Conservation (phyloP, 805 yeast genomes). For the Schwanniomyces polymorphus region DNA sequence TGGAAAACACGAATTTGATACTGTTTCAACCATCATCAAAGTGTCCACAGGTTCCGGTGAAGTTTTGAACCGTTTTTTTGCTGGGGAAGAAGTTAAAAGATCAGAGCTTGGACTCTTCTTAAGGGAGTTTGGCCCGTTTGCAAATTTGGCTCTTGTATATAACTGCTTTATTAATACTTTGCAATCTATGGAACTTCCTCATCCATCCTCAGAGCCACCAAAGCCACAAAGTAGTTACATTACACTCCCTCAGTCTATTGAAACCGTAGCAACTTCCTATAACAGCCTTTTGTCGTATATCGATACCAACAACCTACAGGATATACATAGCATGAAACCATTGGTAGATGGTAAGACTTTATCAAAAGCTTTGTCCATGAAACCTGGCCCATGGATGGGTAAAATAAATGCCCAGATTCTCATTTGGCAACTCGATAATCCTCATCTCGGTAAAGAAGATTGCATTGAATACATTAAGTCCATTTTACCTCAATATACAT, state of each 20-base stretch:
- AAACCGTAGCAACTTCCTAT: conserved; percentile 17
- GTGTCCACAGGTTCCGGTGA: conserved; percentile 18
- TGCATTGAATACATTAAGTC: conserved; percentile 46
- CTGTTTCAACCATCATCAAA: conserved; percentile 45
- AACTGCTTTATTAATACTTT: conserved; percentile 34
- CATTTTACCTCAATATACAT: conserved; percentile 14
- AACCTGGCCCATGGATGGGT: conserved; percentile 89
- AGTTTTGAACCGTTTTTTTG: conserved; percentile 17
- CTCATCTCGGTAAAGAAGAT: conserved; percentile 52
- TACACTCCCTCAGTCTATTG: neutral
- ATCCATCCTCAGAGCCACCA: neutral
- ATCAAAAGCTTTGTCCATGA: conserved; percentile 47
- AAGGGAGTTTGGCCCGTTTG: conserved; percentile 51
- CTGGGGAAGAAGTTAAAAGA: conserved; percentile 31
- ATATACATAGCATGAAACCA: conserved; percentile 57
- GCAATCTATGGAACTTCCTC: neutral
- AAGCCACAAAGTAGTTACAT: neutral
- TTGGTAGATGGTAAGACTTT: conserved; percentile 76
- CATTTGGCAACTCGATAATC: conserved; percentile 79
- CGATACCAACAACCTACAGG: conserved; percentile 29
- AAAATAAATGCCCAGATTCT: conserved; percentile 54
- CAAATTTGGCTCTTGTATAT: conserved; percentile 44
- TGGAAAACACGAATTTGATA: conserved; percentile 55
- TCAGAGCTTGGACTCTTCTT: conserved; percentile 63
- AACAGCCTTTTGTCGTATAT: conserved; percentile 32